These are phyloP conservation scores for Angomonas ambiguus DNA, from an alignment of 208 protist genomes.

Conservation along the genomic window DNA sequence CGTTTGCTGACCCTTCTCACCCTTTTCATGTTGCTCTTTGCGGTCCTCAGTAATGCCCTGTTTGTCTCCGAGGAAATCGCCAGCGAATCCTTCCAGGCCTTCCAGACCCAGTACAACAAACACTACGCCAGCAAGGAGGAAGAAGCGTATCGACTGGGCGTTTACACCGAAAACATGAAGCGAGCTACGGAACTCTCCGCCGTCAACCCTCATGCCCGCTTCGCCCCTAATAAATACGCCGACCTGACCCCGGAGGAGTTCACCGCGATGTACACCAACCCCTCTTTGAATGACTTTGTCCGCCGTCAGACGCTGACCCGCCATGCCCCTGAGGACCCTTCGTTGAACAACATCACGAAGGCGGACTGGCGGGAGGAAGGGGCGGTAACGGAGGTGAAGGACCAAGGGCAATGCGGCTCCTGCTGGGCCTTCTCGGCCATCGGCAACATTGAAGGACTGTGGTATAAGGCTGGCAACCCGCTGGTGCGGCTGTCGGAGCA, in stretches of 20 bases:
- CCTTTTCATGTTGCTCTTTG: slow-evolving; percentile 8
- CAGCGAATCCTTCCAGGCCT: slow-evolving; percentile 42
- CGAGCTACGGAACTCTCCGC: slow-evolving; percentile 21
- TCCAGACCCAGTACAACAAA: slow-evolving; percentile 70
- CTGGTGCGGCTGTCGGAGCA: slow-evolving; percentile 91
- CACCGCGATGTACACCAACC: slow-evolving; percentile 28
- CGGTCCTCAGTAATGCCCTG: neutral
- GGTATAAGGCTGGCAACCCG: slow-evolving; percentile 34
- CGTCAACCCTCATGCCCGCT: slow-evolving; percentile 61
- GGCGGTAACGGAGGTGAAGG: slow-evolving; percentile 91
- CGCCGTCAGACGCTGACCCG: slow-evolving; percentile 3
- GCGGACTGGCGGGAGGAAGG: slow-evolving; percentile 85
- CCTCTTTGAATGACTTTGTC: slow-evolving; percentile 11
- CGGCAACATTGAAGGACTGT: slow-evolving; percentile 87
- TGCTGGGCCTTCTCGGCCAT: slow-evolving; percentile 97
- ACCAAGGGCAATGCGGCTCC: slow-evolving; percentile 94
- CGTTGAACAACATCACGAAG: slow-evolving; percentile 5
- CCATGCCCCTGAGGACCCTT: neutral
- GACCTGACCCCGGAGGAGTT: slow-evolving; percentile 60
- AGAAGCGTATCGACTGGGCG: slow-evolving; percentile 40
- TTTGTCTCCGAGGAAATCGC: neutral
- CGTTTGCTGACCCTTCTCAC: slow-evolving; percentile 15
- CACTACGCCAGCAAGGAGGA: slow-evolving; percentile 42
- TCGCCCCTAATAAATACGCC: slow-evolving; percentile 35
- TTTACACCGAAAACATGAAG: slow-evolving; percentile 65